Conservation (phyloP, 2,329 filamentous ascomycete genomes). For the Cordyceps tenuipes region DNA sequence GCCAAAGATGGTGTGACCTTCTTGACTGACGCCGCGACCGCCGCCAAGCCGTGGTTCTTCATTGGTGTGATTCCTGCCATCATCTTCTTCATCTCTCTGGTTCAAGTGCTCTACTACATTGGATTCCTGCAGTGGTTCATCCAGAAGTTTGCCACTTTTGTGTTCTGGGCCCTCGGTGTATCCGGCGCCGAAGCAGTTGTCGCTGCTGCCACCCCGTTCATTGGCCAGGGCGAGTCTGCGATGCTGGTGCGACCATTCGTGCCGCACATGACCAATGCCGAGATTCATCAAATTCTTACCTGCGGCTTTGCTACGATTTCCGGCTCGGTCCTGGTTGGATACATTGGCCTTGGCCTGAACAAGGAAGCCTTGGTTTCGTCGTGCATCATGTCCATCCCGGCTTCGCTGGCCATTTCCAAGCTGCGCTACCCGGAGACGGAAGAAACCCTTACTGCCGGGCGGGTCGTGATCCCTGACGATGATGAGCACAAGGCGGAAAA, state of each 20-base stretch:
- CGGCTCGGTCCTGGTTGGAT: slow-evolving; percentile 77
- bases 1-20: slow-evolving; percentile 66
- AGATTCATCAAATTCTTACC: slow-evolving; percentile 88
- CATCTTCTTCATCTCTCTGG: slow-evolving; percentile 92
- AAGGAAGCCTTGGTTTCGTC: slow-evolving; percentile 79
- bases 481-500: slow-evolving; percentile 70
- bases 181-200: slow-evolving; percentile 92
- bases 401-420: slow-evolving; percentile 82
- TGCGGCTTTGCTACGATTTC: slow-evolving; percentile 91
- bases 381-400: slow-evolving; percentile 93
- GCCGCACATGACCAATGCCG: slow-evolving; percentile 73
- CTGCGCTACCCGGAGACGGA: slow-evolving; percentile 83
- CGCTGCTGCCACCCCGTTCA: slow-evolving; percentile 85
- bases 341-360: slow-evolving; percentile 76
- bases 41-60: slow-evolving; percentile 57
- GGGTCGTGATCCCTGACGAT: slow-evolving; percentile 72
- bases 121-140: slow-evolving; percentile 85
- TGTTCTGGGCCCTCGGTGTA: slow-evolving; percentile 83
- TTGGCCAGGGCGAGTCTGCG: slow-evolving; percentile 87
- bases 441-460: slow-evolving; percentile 74
- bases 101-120: slow-evolving; percentile 75
- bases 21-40: slow-evolving; percentile 42
- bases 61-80: slow-evolving; percentile 77
- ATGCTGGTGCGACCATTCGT: slow-evolving; percentile 89
- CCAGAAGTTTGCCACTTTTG: slow-evolving; percentile 77